phyloP scores from a whole-genome alignment of 1,139 yeast species.

The Candida sp. region DNA sequence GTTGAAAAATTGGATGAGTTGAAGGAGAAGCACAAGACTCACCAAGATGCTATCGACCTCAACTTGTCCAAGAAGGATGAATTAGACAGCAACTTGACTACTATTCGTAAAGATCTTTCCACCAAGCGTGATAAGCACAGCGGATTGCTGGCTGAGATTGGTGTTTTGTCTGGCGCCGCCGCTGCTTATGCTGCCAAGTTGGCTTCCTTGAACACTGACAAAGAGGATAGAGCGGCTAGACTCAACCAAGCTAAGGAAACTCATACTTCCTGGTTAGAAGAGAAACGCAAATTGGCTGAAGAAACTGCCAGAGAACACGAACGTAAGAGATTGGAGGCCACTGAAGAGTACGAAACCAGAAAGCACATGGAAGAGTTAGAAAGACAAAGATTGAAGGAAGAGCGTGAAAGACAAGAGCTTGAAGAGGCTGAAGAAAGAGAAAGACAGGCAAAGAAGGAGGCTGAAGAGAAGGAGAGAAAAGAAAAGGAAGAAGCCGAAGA shows the following conservation, averaged over 20 bases:
- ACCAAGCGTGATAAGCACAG: conserved; percentile 43
- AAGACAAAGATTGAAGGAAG: conserved; percentile 36
- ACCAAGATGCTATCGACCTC: conserved; percentile 38
- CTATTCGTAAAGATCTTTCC: conserved; percentile 35
- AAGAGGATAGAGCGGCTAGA: conserved; percentile 38
- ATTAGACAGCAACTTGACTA: conserved; percentile 39
- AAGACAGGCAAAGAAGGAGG: conserved; percentile 33
- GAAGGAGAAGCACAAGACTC: conserved; percentile 42
- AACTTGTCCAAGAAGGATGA: conserved; percentile 45
- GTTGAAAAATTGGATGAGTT: conserved; percentile 44
- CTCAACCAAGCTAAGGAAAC: conserved; percentile 48
- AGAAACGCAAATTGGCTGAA: conserved; percentile 44
- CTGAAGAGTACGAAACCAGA: conserved; percentile 51
- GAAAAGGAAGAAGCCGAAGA: conserved; percentile 43
- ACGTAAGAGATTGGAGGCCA: conserved; percentile 50
- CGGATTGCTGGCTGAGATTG: conserved; percentile 48
- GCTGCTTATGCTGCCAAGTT: conserved; percentile 52
- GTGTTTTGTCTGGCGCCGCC: conserved; percentile 43
- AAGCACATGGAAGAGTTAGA: conserved; percentile 52
- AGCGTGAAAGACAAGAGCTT: conserved; percentile 32
- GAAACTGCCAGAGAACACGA: conserved; percentile 46
- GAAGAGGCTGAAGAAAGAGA: conserved; percentile 37
- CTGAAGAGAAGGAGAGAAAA: conserved; percentile 27
- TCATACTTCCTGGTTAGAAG: conserved; percentile 46
- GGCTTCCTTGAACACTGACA: conserved; percentile 41